These are phyloP conservation scores for Pleurotus cornucopiae DNA, from an alignment of 768 basidiomycete genomes.

Conservation along the genomic window DNA sequence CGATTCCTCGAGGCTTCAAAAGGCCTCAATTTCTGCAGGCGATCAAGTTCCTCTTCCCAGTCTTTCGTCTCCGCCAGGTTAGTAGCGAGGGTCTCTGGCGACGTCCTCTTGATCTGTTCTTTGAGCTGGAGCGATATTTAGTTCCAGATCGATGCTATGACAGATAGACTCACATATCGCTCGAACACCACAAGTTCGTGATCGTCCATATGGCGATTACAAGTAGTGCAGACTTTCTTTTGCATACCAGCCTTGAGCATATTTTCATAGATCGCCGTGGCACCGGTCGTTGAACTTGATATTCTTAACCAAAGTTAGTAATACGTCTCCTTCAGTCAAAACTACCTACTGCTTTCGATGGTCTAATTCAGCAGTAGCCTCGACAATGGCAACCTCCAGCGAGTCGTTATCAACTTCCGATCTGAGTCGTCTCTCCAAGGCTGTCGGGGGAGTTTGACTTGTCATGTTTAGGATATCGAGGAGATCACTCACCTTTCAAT, in stretches of 20 bases:
- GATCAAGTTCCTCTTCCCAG: conserved; percentile 59
- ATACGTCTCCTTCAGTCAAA: background rate
- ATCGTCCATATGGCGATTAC: conserved; percentile 63
- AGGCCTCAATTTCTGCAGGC: conserved; percentile 58
- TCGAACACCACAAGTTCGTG: conserved; percentile 56
- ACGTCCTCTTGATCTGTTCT: conserved; percentile 53
- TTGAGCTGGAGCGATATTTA: conserved; percentile 44
- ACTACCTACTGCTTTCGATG: conserved; percentile 37
- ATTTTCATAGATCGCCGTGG: conserved; percentile 42
- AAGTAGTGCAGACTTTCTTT: conserved; percentile 71
- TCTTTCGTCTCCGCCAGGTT: conserved; percentile 41
- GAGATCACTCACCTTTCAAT: conserved; percentile 47
- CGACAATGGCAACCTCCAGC: conserved; percentile 46
- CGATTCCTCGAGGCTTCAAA: conserved; percentile 49
- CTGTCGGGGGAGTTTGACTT: background rate
- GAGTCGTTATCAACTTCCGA: conserved; percentile 27
- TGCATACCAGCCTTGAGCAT: conserved; percentile 55
- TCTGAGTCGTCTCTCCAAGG: conserved; percentile 42
- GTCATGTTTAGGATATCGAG: background rate
- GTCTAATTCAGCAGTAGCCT: conserved; percentile 39
- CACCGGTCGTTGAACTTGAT: conserved; percentile 24
- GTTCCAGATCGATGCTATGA: conserved; percentile 11
- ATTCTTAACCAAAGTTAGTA: conserved; percentile 16
- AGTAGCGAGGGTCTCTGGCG: conserved; percentile 41
- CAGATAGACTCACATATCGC: conserved; percentile 54